A percentile compares a stretch with the other conserved stretches of the same genome.
Conservation (phyloP, 1,139 yeast species). For the Kodamaea ohmeri region DNA sequence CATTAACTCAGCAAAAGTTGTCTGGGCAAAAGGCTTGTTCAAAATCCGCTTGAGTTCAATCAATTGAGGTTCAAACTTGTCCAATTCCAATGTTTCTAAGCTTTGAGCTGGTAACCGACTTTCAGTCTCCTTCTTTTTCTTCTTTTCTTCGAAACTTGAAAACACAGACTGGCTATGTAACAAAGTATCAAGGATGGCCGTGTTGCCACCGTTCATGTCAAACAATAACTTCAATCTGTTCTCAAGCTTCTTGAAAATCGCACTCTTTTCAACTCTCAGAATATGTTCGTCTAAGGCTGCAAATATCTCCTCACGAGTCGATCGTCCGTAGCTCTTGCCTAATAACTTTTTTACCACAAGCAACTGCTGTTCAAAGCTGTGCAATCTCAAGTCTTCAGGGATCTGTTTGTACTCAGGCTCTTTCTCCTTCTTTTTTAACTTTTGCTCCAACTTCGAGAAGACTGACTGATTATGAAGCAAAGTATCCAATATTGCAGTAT, state of each 20-base stretch:
- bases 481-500: conserved; percentile 21
- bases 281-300: conserved; percentile 16
- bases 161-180: conserved; percentile 18
- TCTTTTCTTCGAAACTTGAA: conserved; percentile 17
- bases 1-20: conserved; percentile 16
- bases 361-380: conserved; percentile 18
- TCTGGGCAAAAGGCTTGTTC: conserved; percentile 12
- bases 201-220: conserved; percentile 20
- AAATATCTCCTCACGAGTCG: conserved; percentile 16
- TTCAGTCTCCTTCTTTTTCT: not conserved
- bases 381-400: conserved; percentile 24
- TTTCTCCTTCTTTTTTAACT: conserved; percentile 4
- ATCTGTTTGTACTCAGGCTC: conserved; percentile 18
- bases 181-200: conserved; percentile 22
- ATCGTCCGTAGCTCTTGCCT: conserved; percentile 12
- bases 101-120: conserved; percentile 14
- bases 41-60: conserved; percentile 16
- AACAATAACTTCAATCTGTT: conserved; percentile 18
- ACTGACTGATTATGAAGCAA: conserved; percentile 18
- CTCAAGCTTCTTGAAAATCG: conserved; percentile 13
- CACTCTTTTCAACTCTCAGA: conserved; percentile 4
- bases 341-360: conserved; percentile 16
- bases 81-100: conserved; percentile 23
- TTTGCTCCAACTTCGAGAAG: conserved; percentile 18
- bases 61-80: conserved; percentile 18